Percentiles rank a stretch among this genome's conserved stretches.
Conservation (phyloP, 805 yeast genomes). For the Starmerella bombicola region DNA sequence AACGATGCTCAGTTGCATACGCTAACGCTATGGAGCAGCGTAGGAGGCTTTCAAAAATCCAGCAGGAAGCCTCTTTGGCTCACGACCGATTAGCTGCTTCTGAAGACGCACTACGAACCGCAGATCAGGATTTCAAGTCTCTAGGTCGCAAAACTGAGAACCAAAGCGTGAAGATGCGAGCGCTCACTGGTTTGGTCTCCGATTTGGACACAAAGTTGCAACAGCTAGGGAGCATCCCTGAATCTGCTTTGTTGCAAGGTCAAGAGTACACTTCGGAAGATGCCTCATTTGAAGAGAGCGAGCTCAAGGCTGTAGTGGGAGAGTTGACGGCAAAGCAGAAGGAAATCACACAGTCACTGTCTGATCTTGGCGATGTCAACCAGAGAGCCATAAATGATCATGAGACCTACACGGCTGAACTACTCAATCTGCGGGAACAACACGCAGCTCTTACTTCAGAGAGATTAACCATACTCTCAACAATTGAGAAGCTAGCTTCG, state of each 20-base stretch:
- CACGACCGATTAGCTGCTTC: conserved; percentile 1
- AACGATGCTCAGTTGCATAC: not conserved
- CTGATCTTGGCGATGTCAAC: conserved; percentile 64
- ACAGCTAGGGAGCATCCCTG: conserved; percentile 5
- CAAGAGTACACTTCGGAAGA: conserved; percentile 22
- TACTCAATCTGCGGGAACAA: conserved; percentile 52
- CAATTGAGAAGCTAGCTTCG: conserved; percentile 55
- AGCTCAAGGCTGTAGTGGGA: conserved; percentile 38
- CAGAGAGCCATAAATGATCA: conserved; percentile 83
- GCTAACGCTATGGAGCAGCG: not conserved
- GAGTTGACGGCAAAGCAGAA: not conserved
- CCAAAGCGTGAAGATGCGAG: conserved; percentile 3
- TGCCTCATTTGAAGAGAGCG: conserved; percentile 37
- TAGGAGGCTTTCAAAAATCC: not conserved
- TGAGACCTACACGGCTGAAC: conserved; percentile 56
- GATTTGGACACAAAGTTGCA: not conserved
- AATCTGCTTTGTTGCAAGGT: conserved; percentile 23
- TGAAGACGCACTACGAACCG: not conserved
- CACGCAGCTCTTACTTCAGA: conserved; percentile 59
- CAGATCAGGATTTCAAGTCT: not conserved
- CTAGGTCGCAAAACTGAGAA: not conserved
- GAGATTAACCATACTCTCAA: conserved; percentile 51
- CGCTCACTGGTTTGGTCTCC: not conserved
- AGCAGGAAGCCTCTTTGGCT: not conserved
- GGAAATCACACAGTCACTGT: conserved; percentile 33